These are phyloP conservation scores for Neonectria neomacrospora DNA, from an alignment of 2,329 filamentous ascomycete genomes.

Conservation along the genomic window DNA sequence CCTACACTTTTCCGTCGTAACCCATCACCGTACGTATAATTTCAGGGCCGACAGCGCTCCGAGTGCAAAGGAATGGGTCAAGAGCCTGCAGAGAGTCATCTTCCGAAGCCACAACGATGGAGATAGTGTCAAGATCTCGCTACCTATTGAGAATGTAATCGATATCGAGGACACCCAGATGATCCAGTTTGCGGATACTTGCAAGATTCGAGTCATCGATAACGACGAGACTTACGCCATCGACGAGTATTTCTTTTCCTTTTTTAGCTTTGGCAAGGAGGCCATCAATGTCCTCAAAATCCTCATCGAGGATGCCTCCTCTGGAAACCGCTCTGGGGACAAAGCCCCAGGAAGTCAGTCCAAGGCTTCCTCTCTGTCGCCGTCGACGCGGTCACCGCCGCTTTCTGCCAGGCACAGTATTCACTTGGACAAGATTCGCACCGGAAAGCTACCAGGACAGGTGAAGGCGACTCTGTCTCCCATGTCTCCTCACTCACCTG, in stretches of 20 bases:
- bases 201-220: conserved; percentile 92
- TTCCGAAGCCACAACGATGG: conserved; percentile 96
- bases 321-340: conserved; percentile 48
- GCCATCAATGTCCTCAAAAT: conserved; percentile 82
- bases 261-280: conserved; percentile 87
- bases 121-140: conserved; percentile 94
- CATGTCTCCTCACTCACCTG: conserved; percentile 56
- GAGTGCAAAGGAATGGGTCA: conserved; percentile 97
- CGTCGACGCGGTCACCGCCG: conserved; percentile 39
- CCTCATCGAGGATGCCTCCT: conserved; percentile 73
- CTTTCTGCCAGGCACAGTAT: conserved; percentile 44
- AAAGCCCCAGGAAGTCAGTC: conserved; percentile 35
- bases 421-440: conserved; percentile 48
- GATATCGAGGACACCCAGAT: conserved; percentile 94
- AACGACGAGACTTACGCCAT: conserved; percentile 95
- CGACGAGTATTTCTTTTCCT: conserved; percentile 98
- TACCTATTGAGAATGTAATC: conserved; percentile 88
- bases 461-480: conserved; percentile 72
- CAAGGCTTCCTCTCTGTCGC: conserved; percentile 30
- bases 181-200: conserved; percentile 90
- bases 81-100: conserved; percentile 91
- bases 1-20: conserved; percentile 82
- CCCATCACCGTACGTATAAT: conserved; percentile 83
- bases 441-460: conserved; percentile 61
- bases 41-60: conserved; percentile 88